These are phyloP conservation scores for Apiospora saccharicola DNA, from an alignment of 2,329 filamentous ascomycete species.

Conservation along the genomic window DNA sequence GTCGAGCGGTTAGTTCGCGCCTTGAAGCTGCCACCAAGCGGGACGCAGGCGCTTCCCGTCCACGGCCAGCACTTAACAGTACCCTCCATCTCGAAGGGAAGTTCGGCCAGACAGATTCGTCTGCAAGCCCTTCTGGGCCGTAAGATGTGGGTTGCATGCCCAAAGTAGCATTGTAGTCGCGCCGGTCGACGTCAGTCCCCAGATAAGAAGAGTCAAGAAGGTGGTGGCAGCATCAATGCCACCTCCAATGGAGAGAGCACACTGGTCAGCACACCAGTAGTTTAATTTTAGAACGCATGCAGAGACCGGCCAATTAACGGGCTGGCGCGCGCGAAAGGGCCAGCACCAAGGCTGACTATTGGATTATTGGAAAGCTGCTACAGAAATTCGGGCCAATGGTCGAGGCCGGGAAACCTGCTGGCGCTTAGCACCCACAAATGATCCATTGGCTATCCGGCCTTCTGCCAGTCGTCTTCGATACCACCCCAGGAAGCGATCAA, in stretches of 20 bases:
- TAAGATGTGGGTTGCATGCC: constrained; percentile 35
- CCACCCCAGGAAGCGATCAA: constrained; percentile 9
- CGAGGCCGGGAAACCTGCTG: constrained; percentile 32
- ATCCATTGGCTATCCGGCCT: constrained; percentile 8
- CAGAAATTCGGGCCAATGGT: constrained; percentile 39
- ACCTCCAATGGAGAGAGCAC: constrained; percentile 37
- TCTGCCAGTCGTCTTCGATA: neutral
- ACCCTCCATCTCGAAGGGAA: constrained; percentile 32
- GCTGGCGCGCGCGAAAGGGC: constrained; percentile 34
- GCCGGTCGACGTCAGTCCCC: constrained; percentile 33
- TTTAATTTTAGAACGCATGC: constrained; percentile 42
- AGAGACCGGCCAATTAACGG: constrained; percentile 35
- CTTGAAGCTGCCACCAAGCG: constrained; percentile 32
- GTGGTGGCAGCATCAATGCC: constrained; percentile 32
- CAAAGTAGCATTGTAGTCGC: constrained; percentile 36
- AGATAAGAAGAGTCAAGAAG: constrained; percentile 22
- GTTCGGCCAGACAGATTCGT: constrained; percentile 37
- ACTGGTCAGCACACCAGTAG: constrained; percentile 31
- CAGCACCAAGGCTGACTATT: constrained; percentile 28
- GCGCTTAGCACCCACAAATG: constrained; percentile 38
- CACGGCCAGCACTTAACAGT: constrained; percentile 14
- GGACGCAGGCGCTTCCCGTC: constrained; percentile 39
- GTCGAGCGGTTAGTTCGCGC: constrained; percentile 41
- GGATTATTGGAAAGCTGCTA: constrained; percentile 37
- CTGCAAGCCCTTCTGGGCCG: constrained; percentile 38